These are phyloP conservation scores for Buddleja alternifolia DNA, from an alignment of 257 asterid genomes.

Conservation along the genomic window DNA sequence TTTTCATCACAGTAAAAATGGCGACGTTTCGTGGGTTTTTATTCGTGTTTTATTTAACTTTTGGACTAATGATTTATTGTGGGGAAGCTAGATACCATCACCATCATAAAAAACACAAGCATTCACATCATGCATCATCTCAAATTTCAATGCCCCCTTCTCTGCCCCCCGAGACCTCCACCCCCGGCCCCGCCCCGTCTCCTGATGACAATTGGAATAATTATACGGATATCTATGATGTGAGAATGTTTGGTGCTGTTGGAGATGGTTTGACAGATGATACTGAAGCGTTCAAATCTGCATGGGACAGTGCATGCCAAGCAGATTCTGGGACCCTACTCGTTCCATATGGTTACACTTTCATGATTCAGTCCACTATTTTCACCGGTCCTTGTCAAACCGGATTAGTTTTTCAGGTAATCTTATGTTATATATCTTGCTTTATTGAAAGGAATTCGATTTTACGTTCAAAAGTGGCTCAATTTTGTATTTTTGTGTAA, in stretches of 20 bases:
- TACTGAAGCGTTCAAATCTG: constrained; percentile 54
- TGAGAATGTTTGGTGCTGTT: constrained; percentile 50
- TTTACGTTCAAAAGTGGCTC: background rate
- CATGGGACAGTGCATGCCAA: constrained; percentile 65
- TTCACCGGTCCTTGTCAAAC: constrained; percentile 66
- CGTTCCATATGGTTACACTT: constrained; percentile 46
- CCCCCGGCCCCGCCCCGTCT: constrained; percentile 15
- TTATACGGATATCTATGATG: constrained; percentile 35
- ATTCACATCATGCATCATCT: constrained; percentile 37
- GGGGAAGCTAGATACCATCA: constrained; percentile 49
- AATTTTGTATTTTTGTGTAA: background rate
- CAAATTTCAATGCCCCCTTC: constrained; percentile 49
- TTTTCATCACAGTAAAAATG: background rate
- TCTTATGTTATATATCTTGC: background rate
- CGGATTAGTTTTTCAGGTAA: constrained; percentile 53
- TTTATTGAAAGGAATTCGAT: background rate
- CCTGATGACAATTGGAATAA: constrained; percentile 21
- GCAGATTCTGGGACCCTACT: constrained; percentile 40
- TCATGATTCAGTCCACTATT: constrained; percentile 59
- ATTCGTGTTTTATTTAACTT: constrained; percentile 27
- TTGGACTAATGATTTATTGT: background rate
- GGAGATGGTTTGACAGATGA: constrained; percentile 58
- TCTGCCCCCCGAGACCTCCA: constrained; percentile 33
- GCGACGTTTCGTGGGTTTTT: constrained; percentile 14
- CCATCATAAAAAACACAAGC: constrained; percentile 38